Evolutionary conservation across 441 rosid species (phyloP).

Genomic region (Populus hybrid): DNA sequence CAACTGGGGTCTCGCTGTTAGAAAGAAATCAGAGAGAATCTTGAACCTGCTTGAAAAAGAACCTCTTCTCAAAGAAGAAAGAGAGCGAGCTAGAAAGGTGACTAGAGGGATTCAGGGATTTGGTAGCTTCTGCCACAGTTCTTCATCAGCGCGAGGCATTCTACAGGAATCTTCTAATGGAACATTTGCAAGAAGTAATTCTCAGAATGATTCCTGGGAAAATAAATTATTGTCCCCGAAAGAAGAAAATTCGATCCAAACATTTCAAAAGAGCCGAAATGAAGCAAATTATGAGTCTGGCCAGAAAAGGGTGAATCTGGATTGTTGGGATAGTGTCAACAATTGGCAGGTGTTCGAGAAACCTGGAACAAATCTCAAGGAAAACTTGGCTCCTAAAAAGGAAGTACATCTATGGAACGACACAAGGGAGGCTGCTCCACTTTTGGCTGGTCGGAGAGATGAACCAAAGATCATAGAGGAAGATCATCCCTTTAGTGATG

Average conservation of each 20-base stretch:
- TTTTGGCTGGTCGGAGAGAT: constrained; percentile 30
- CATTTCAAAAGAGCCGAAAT: constrained; percentile 7
- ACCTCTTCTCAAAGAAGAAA: constrained; percentile 63
- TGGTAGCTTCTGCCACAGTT: constrained; percentile 63
- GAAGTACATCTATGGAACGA: constrained; percentile 33
- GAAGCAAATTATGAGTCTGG: background rate
- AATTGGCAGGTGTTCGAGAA: constrained; percentile 22
- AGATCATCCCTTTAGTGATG: constrained; percentile 47
- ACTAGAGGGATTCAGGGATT: constrained; percentile 85
- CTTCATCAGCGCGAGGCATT: constrained; percentile 34
- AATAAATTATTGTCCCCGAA: constrained; percentile 21
- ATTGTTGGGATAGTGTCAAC: constrained; percentile 2
- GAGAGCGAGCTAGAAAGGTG: constrained; percentile 71
- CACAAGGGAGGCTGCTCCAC: constrained; percentile 38
- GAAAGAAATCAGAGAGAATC: constrained; percentile 73
- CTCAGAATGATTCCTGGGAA: constrained; percentile 41
- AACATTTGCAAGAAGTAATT: constrained; percentile 50
- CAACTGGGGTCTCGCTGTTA: constrained; percentile 85
- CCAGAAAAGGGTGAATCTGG: constrained; percentile 13
- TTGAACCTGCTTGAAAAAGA: constrained; percentile 65
- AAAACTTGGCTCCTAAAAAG: constrained; percentile 36
- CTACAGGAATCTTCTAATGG: constrained; percentile 34
- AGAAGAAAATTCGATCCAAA: constrained; percentile 18
- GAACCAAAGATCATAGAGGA: constrained; percentile 29
- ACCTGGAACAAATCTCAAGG: constrained; percentile 36